Conservation (phyloP, 2,329 filamentous ascomycete species). For the Calonectria pauciramosa region DNA sequence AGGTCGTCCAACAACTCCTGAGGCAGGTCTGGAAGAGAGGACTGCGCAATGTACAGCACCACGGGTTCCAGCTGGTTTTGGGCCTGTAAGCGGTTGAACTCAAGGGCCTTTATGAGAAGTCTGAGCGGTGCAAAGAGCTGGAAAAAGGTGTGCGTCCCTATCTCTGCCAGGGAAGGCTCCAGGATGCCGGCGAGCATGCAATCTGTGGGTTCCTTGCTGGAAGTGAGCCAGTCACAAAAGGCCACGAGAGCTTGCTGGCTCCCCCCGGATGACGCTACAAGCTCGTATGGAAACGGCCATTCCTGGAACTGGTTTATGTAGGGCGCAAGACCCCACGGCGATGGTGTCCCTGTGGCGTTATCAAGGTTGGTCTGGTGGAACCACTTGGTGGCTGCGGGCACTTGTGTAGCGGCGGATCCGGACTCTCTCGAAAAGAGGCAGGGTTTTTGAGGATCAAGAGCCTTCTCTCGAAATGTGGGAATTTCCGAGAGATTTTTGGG, state of each 20-base stretch:
- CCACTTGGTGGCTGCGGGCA: constrained; percentile 73
- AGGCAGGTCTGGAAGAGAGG: constrained; percentile 78
- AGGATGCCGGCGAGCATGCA: constrained; percentile 50
- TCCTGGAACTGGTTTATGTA: constrained; percentile 50
- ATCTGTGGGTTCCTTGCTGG: constrained; percentile 45
- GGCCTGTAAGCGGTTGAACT: constrained; percentile 57
- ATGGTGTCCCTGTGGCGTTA: neutral
- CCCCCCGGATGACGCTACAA: constrained; percentile 45
- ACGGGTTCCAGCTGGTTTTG: constrained; percentile 41
- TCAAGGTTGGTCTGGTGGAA: constrained; percentile 55
- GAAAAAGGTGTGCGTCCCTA: constrained; percentile 58
- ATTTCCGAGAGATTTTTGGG: constrained; percentile 46
- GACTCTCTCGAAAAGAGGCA: constrained; percentile 60
- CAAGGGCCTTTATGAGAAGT: constrained; percentile 72
- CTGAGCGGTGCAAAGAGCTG: constrained; percentile 73
- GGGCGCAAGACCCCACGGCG: constrained; percentile 37
- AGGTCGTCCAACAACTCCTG: constrained; percentile 72
- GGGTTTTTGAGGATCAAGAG: constrained; percentile 67
- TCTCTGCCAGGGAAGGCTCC: constrained; percentile 43
- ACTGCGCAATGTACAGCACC: constrained; percentile 89
- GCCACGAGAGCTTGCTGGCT: constrained; percentile 33
- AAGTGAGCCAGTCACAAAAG: constrained; percentile 48
- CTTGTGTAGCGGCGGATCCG: constrained; percentile 49
- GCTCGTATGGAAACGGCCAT: constrained; percentile 56
- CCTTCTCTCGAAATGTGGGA: constrained; percentile 64